Conservation (phyloP, 805 yeast genomes). For the Candida boidinii region DNA sequence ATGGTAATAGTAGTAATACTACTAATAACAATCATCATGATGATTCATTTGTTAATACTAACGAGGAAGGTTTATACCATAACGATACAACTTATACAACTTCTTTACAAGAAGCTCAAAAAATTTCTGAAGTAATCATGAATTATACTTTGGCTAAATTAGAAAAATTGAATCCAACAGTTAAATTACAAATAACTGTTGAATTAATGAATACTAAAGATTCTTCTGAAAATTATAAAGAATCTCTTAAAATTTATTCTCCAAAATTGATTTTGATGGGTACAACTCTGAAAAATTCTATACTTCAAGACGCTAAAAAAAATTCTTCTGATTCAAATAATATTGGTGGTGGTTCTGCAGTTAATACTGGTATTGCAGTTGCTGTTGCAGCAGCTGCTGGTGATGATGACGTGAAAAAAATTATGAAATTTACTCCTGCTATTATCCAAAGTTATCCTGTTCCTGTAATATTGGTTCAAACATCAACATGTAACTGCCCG, state of each 20-base stretch:
- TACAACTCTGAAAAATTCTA: constrained; percentile 14
- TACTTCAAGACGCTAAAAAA: constrained; percentile 19
- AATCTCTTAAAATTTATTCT: constrained; percentile 47
- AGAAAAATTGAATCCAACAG: constrained; percentile 21
- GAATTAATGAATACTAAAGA: constrained; percentile 45
- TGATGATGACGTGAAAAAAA: too few relatives aligned
- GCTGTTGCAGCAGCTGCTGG: constrained; percentile 3
- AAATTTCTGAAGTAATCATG: constrained; percentile 26
- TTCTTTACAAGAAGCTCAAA: constrained; percentile 14
- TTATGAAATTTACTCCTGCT: not conserved
- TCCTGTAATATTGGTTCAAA: too few relatives aligned
- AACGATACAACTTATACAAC: not conserved
- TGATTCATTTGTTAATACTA: constrained; percentile 16
- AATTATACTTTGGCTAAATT: constrained; percentile 26
- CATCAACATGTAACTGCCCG: too few relatives aligned
- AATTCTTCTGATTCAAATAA: constrained; percentile 10
- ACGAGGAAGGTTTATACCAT: not conserved
- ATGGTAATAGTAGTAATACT: constrained; percentile 1
- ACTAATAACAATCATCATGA: constrained; percentile 14
- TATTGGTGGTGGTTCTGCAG: constrained; percentile 4
- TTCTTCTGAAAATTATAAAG: constrained; percentile 41
- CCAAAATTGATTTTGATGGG: constrained; percentile 47
- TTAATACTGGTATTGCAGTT: constrained; percentile 2
- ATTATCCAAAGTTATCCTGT: not conserved
- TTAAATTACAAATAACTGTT: constrained; percentile 40